These are phyloP conservation scores for Trypanosoma grayi DNA, from an alignment of 208 protist genomes.

Conservation along the genomic window DNA sequence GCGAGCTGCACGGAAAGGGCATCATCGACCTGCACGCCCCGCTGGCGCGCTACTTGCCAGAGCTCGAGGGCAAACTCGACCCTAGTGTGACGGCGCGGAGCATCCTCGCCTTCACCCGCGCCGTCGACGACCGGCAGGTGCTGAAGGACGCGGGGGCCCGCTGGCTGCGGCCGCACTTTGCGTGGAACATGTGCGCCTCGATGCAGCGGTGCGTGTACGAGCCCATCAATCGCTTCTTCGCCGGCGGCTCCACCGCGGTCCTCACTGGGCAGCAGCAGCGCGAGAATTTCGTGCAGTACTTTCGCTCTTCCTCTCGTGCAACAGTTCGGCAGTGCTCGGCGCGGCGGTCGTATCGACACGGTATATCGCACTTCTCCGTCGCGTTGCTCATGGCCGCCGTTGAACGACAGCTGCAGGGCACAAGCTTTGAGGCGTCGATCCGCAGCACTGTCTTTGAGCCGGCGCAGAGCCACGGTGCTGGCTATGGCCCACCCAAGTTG, in stretches of 20 bases:
- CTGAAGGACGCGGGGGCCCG: conserved; percentile 39
- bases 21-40: conserved; percentile 59
- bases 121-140: conserved; percentile 48
- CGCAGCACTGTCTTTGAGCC: conserved; percentile 57
- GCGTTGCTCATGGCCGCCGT: conserved; percentile 73
- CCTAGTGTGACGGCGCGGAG: conserved; percentile 50
- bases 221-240: conserved; percentile 61
- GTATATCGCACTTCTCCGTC: conserved; percentile 68
- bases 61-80: conserved; percentile 44
- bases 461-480: conserved; percentile 59
- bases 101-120: conserved; percentile 60
- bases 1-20: conserved; percentile 65
- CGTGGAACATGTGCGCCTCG: conserved; percentile 38
- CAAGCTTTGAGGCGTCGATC: conserved; percentile 71
- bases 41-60: conserved; percentile 56
- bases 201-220: conserved; percentile 45
- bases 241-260: conserved; percentile 17
- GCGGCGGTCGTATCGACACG: conserved; percentile 8
- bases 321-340: conserved; percentile 10
- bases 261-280: conserved; percentile 63
- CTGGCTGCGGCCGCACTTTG: conserved; percentile 17
- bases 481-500: conserved; percentile 65
- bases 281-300: conserved; percentile 62
- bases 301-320: conserved; percentile 33
- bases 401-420: conserved; percentile 57